A percentile compares a stretch with the other conserved stretches of the same genome.
Conservation (phyloP, 352 stramenopile species). For the Phytopythium aichiense region DNA sequence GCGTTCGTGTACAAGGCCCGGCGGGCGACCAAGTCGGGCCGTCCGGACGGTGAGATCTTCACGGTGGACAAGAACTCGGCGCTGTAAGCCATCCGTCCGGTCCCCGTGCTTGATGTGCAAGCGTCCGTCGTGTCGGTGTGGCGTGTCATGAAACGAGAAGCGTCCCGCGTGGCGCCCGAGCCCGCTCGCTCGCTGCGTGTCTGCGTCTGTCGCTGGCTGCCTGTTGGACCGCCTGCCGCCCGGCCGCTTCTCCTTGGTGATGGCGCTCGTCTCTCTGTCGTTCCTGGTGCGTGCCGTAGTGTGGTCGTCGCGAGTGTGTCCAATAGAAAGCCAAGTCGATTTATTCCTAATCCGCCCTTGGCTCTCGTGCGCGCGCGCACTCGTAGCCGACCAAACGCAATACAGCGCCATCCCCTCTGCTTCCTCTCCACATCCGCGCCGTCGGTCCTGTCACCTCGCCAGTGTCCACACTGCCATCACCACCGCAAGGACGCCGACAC, state of each 20-base stretch:
- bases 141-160: slow-evolving; percentile 3
- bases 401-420: background rate
- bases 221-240: background rate
- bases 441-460: background rate
- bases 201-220: background rate
- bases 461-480: background rate
- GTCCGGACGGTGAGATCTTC: slow-evolving; percentile 61
- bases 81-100: slow-evolving; percentile 36
- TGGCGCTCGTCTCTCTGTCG: slow-evolving; percentile 9
- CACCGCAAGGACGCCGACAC: background rate
- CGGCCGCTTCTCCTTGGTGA: slow-evolving; percentile 19
- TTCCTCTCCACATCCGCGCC: background rate
- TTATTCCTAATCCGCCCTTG: slow-evolving; percentile 1
- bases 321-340: slow-evolving; percentile 8
- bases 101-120: slow-evolving; percentile 10
- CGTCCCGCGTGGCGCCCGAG: background rate
- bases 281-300: slow-evolving; percentile 3
- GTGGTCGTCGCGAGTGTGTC: slow-evolving; percentile 2
- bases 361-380: background rate
- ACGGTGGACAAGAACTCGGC: slow-evolving; percentile 76
- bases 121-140: slow-evolving; percentile 10
- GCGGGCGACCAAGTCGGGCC: slow-evolving; percentile 45
- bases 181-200: background rate
- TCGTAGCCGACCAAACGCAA: background rate
- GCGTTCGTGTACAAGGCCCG: slow-evolving; percentile 65